Evolutionary conservation across 257 asterid genomes (phyloP).

Genomic region (Jasminum sambac): DNA sequence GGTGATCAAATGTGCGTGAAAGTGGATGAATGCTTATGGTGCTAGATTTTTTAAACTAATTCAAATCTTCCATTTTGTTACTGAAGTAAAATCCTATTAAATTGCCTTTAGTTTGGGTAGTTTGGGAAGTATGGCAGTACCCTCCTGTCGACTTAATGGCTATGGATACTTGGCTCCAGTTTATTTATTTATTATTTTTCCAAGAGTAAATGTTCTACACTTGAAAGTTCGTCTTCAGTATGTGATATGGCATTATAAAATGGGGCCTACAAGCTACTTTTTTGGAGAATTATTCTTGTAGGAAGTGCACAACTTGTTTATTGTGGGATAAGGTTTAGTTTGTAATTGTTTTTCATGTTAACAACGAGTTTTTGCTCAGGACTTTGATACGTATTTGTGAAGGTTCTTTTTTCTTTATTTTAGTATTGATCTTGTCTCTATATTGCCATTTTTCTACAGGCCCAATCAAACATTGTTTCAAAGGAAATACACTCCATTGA

Average conservation of each 20-base stretch:
- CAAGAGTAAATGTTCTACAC: background rate
- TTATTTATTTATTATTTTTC: background rate
- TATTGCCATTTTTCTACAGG: conserved; percentile 51
- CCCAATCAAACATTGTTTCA: conserved; percentile 73
- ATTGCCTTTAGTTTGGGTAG: conserved; percentile 9
- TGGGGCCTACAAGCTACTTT: background rate
- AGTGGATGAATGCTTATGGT: conserved; percentile 8
- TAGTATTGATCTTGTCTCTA: conserved; percentile 8
- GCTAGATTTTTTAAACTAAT: conserved; percentile 4
- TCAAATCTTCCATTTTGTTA: conserved; percentile 7
- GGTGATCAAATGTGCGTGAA: background rate
- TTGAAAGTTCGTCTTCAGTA: background rate
- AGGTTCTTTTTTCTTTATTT: conserved; percentile 19
- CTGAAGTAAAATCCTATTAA: conserved; percentile 6
- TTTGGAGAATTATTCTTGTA: background rate
- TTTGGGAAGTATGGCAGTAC: conserved; percentile 7
- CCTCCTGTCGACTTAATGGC: conserved; percentile 2
- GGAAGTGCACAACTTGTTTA: background rate
- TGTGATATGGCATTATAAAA: background rate
- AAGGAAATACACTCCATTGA: conserved; percentile 87
- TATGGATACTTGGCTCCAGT: background rate
- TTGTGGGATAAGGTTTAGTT: background rate
- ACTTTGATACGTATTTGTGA: conserved; percentile 8
- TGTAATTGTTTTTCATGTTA: background rate
- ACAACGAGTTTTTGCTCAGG: conserved; percentile 11